Percentiles rank a stretch among this genome's conserved stretches.
Conservation (phyloP, 2,329 filamentous ascomycete species). For the Microsporum ferrugineum region DNA sequence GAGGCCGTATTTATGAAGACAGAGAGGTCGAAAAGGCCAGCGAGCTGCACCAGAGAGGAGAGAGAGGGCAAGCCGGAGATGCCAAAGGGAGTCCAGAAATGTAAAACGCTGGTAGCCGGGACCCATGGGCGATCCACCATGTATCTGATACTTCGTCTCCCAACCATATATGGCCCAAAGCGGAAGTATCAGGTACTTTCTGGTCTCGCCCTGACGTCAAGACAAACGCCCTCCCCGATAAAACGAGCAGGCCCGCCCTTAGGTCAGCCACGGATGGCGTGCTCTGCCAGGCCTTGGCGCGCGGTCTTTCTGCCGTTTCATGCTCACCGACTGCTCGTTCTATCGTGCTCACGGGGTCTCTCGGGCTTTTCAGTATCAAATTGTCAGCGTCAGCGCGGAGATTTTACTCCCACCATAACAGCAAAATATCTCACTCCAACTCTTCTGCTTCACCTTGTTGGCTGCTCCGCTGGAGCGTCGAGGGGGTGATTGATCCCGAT, state of each 20-base stretch:
- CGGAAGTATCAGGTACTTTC: neutral
- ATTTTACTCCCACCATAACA: neutral
- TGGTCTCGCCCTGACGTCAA: neutral
- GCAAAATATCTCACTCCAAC: neutral
- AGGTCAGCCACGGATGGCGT: constrained; percentile 1
- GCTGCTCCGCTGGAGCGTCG: neutral
- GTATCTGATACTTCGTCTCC: neutral
- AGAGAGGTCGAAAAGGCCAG: neutral
- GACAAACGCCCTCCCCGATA: neutral
- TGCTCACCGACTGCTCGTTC: neutral
- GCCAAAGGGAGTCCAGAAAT: neutral
- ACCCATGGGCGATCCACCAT: neutral
- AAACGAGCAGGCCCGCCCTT: neutral
- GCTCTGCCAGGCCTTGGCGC: neutral
- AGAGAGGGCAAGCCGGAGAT: neutral
- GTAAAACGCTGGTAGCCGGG: constrained; percentile 1
- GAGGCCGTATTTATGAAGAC: constrained; percentile 1
- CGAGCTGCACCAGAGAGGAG: neutral
- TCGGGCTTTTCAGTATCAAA: neutral
- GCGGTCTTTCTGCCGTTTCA: neutral
- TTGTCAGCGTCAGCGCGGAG: neutral
- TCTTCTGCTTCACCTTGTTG: too few relatives aligned
- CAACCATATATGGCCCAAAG: neutral
- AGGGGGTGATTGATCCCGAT: neutral
- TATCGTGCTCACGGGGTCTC: constrained; percentile 2